A percentile compares a stretch with the other conserved stretches of the same genome.
These are phyloP conservation scores for Chalciporus piperatoides DNA, from an alignment of 1,284 basidiomycete species.

Conservation along the genomic window DNA sequence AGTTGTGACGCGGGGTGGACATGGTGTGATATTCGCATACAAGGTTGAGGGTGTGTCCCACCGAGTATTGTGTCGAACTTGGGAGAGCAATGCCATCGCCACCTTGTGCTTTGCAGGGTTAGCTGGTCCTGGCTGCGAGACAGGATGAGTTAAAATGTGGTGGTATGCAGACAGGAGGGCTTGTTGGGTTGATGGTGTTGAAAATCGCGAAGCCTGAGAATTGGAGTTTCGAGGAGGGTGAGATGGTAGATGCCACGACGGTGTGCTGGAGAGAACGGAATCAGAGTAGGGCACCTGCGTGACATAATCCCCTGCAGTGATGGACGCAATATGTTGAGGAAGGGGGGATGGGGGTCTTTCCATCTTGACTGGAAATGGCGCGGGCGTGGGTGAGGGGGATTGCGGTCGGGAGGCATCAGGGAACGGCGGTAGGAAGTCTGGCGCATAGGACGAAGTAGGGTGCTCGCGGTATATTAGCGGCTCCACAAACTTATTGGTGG, in stretches of 20 bases:
- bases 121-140: constrained; percentile 38
- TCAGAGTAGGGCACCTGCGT: constrained; percentile 65
- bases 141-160: constrained; percentile 63
- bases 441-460: constrained; percentile 20
- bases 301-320: constrained; percentile 51
- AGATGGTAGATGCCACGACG: constrained; percentile 65
- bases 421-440: constrained; percentile 38
- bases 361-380: constrained; percentile 31
- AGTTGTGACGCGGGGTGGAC: constrained; percentile 48
- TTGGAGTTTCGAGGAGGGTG: constrained; percentile 26
- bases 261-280: constrained; percentile 56
- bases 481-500: constrained; percentile 14
- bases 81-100: constrained; percentile 58
- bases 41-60: constrained; percentile 68
- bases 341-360: constrained; percentile 31
- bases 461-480: constrained; percentile 29
- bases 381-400: constrained; percentile 34
- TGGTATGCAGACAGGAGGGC: constrained; percentile 67
- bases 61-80: constrained; percentile 52
- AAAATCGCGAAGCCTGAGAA: constrained; percentile 26
- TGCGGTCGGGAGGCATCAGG: constrained; percentile 43
- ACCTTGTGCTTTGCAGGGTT: constrained; percentile 65
- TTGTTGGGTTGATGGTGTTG: constrained; percentile 51
- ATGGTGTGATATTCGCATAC: constrained; percentile 48
- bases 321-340: constrained; percentile 33